These are phyloP conservation scores for Saururus chinensis DNA, from an alignment of 164 flowering plant species.

Conservation along the genomic window DNA sequence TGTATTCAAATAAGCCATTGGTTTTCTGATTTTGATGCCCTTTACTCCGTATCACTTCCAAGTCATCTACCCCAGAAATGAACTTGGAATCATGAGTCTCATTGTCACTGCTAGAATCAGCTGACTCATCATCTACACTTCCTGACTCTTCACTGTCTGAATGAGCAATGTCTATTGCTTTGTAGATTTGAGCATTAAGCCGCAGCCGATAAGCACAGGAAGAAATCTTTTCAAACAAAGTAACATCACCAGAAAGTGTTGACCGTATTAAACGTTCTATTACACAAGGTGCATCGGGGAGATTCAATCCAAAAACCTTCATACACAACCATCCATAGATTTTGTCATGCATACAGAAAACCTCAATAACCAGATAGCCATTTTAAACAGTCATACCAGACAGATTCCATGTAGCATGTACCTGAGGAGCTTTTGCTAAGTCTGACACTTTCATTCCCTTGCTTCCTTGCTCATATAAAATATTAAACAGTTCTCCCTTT, in stretches of 20 bases:
- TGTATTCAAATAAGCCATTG: constrained; percentile 19
- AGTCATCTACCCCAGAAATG: constrained; percentile 27
- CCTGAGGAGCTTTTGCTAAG: constrained; percentile 52
- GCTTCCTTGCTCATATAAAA: constrained; percentile 58
- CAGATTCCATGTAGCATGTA: constrained; percentile 14
- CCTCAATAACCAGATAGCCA: not conserved
- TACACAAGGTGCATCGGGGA: constrained; percentile 37
- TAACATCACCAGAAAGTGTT: constrained; percentile 84
- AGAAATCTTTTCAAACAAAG: constrained; percentile 90
- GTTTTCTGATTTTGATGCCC: constrained; percentile 15
- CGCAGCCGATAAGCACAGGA: constrained; percentile 71
- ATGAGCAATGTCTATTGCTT: constrained; percentile 24
- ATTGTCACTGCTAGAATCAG: constrained; percentile 20
- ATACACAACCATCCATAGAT: constrained; percentile 4
- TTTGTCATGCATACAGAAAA: not conserved
- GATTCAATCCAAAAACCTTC: constrained; percentile 67
- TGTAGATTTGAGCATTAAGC: constrained; percentile 18
- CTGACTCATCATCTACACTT: constrained; percentile 57
- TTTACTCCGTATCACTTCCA: constrained; percentile 12
- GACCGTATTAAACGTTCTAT: constrained; percentile 54
- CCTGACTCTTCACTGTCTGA: constrained; percentile 69
- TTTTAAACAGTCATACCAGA: too few relatives aligned
- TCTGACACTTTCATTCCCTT: constrained; percentile 66
- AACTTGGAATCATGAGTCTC: constrained; percentile 27
- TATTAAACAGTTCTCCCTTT: constrained; percentile 69